These are phyloP conservation scores for Fusarium pseudograminearum DNA, from an alignment of 2,329 filamentous ascomycete genomes.

Conservation along the genomic window DNA sequence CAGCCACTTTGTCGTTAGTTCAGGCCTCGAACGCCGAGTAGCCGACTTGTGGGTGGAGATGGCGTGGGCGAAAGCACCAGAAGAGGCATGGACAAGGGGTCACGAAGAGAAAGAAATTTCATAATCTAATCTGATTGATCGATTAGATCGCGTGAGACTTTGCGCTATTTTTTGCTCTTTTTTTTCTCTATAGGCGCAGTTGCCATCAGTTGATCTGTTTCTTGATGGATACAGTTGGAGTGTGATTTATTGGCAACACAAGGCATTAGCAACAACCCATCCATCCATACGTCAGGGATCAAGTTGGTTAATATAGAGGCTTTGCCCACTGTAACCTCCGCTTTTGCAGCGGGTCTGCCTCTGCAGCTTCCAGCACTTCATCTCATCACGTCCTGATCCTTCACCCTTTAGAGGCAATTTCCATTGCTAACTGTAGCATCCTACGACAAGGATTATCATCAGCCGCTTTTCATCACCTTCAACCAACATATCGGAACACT, in stretches of 20 bases:
- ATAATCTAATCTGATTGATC: constrained; percentile 46
- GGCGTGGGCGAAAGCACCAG: constrained; percentile 1
- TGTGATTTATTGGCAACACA: neutral
- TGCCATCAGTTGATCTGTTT: neutral
- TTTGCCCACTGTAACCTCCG: constrained; percentile 20
- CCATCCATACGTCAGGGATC: neutral
- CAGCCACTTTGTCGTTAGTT: constrained; percentile 35
- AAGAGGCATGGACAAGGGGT: neutral
- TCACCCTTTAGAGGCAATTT: neutral
- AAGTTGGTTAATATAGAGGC: neutral
- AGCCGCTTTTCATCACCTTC: neutral
- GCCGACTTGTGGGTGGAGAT: constrained; percentile 20
- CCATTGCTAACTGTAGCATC: neutral
- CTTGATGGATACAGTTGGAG: neutral
- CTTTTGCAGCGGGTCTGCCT: constrained; percentile 20
- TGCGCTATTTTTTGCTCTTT: neutral
- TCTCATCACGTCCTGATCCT: neutral
- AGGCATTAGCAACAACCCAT: too few species aligned
- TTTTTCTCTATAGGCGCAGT: neutral
- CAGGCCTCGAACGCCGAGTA: constrained; percentile 38
- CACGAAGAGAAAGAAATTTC: constrained; percentile 10
- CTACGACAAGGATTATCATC: constrained; percentile 17
- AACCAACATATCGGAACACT: constrained; percentile 20
- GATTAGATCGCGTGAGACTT: constrained; percentile 35
- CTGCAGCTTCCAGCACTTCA: neutral